Percentiles rank a stretch among this genome's conserved stretches.
These are phyloP conservation scores for Myxozyma nipponensis DNA, from an alignment of 805 yeast genomes.

Conservation along the genomic window DNA sequence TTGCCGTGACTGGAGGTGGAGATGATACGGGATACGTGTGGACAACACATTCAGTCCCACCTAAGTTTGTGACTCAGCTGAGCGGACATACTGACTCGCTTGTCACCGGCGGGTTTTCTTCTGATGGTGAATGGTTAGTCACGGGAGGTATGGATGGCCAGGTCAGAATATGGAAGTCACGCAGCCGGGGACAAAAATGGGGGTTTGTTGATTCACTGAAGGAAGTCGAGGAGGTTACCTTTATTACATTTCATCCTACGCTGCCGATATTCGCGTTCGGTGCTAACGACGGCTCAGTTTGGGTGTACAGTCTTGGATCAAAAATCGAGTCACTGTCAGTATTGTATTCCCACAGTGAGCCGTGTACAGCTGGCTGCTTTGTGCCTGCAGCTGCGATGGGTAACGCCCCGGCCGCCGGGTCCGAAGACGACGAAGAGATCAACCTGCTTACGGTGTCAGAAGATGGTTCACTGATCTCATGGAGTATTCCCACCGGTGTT, in stretches of 20 bases:
- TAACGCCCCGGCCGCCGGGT: slow-evolving; percentile 33
- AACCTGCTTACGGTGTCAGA: slow-evolving; percentile 72
- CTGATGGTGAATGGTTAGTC: slow-evolving; percentile 73
- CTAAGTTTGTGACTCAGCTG: slow-evolving; percentile 71
- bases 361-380: slow-evolving; percentile 77
- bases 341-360: slow-evolving; percentile 60
- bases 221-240: slow-evolving; percentile 85
- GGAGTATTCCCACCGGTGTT: slow-evolving; percentile 82
- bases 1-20: slow-evolving; percentile 91
- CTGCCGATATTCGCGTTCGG: slow-evolving; percentile 87
- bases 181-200: slow-evolving; percentile 84
- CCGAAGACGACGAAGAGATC: slow-evolving; percentile 35
- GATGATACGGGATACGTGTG: slow-evolving; percentile 86
- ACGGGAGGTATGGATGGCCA: slow-evolving; percentile 96
- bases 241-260: slow-evolving; percentile 77
- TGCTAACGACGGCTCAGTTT: slow-evolving; percentile 86
- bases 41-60: slow-evolving; percentile 87
- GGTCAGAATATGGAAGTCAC: slow-evolving; percentile 65
- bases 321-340: slow-evolving; percentile 49
- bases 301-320: slow-evolving; percentile 74
- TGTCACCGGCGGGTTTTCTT: slow-evolving; percentile 74
- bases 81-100: slow-evolving; percentile 86
- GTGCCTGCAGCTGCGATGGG: slow-evolving; percentile 57
- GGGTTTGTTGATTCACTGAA: slow-evolving; percentile 61
- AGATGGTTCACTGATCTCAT: slow-evolving; percentile 79